phyloP scores from a whole-genome alignment of 768 basidiomycete genomes.

The Amanita jacksonii region DNA sequence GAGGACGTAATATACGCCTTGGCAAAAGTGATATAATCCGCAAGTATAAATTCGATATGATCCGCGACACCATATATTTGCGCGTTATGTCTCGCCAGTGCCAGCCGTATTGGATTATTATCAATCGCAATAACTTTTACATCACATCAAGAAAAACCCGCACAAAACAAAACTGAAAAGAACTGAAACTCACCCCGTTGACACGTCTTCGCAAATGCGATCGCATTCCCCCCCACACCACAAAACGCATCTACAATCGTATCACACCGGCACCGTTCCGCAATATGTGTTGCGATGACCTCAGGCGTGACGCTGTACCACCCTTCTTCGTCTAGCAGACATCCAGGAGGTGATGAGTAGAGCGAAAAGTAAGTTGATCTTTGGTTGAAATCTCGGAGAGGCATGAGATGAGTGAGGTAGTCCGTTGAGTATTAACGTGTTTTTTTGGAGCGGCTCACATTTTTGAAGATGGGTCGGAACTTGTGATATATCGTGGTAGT shows the following conservation, averaged over 20 bases:
- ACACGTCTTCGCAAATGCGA: slow-evolving; percentile 94
- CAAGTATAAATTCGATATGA: slow-evolving; percentile 88
- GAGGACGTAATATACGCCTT: slow-evolving; percentile 30
- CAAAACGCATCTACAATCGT: slow-evolving; percentile 92
- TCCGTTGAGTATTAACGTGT: slow-evolving; percentile 1
- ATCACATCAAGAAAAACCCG: no score
- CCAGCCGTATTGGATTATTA: slow-evolving; percentile 72
- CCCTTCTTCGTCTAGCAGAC: slow-evolving; percentile 89
- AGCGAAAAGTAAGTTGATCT: slow-evolving; percentile 72
- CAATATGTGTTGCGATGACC: slow-evolving; percentile 84
- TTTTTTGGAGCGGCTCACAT: slow-evolving; percentile 43
- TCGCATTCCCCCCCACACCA: slow-evolving; percentile 95
- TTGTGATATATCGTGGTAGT: slow-evolving; percentile 51
- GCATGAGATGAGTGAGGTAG: neutral
- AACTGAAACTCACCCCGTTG: slow-evolving; percentile 63
- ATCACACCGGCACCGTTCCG: slow-evolving; percentile 81
- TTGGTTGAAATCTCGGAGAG: slow-evolving; percentile 70
- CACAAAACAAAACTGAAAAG: slow-evolving; percentile 2
- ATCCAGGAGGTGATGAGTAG: slow-evolving; percentile 61
- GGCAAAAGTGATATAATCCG: slow-evolving; percentile 80
- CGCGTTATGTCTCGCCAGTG: slow-evolving; percentile 90
- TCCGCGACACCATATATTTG: slow-evolving; percentile 90
- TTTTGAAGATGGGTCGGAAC: slow-evolving; percentile 77
- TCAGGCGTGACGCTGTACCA: slow-evolving; percentile 98
- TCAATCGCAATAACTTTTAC: slow-evolving; percentile 97